Percentiles rank a stretch among this genome's conserved stretches.
These are phyloP conservation scores for Zizania palustris DNA, from an alignment of 202 grass and related monocot species.

Conservation along the genomic window DNA sequence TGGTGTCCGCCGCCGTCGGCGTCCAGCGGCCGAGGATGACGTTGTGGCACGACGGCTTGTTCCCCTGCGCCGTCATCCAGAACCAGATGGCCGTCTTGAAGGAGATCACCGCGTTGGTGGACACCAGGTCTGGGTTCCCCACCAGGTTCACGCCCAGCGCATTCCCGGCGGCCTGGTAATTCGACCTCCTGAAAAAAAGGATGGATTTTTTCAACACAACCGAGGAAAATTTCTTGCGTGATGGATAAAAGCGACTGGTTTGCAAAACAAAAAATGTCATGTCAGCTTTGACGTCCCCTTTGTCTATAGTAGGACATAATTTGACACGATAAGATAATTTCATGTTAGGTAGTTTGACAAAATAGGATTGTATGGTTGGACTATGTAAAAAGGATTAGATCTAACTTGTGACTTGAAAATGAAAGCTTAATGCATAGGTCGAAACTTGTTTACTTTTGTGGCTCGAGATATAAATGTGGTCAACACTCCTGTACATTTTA, in stretches of 20 bases:
- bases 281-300: no score
- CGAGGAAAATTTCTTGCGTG: no score
- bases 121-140: conserved; percentile 58
- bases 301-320: no score
- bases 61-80: conserved; percentile 64
- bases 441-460: not conserved
- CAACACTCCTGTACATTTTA: conserved; percentile 21
- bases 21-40: conserved; percentile 54
- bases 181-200: conserved; percentile 48
- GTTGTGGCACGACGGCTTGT: conserved; percentile 59
- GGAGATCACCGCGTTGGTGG: conserved; percentile 47
- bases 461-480: not conserved
- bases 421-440: not conserved
- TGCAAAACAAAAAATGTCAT: no score
- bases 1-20: conserved; percentile 44
- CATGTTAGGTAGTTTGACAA: no score
- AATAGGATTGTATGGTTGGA: not conserved
- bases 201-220: no score
- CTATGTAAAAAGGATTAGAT: not conserved
- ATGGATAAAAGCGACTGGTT: no score
- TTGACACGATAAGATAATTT: no score
- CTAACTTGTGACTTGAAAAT: not conserved
- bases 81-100: conserved; percentile 69
- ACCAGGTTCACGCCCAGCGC: conserved; percentile 50
- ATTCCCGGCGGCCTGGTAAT: conserved; percentile 49